Evolutionary conservation across 2,329 filamentous ascomycete genomes (phyloP).

Genomic region (Thielaviopsis euricoi): DNA sequence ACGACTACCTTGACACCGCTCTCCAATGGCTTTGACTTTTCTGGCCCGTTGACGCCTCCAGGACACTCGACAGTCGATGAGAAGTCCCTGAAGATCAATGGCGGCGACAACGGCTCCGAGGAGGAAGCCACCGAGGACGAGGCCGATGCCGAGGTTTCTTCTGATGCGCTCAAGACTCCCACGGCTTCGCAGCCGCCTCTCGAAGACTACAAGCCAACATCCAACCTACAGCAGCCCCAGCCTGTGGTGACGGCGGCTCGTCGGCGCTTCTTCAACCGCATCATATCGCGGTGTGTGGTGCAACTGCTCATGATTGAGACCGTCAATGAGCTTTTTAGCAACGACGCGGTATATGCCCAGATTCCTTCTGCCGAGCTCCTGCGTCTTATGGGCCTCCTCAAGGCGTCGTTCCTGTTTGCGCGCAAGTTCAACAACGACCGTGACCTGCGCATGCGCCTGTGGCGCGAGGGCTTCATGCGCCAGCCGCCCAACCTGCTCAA

Average conservation of each 20-base stretch:
- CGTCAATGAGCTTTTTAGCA: constrained; percentile 95
- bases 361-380: constrained; percentile 84
- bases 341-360: constrained; percentile 82
- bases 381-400: constrained; percentile 81
- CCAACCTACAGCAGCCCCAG: constrained; percentile 67
- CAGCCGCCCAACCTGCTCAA: constrained; percentile 95
- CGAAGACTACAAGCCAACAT: constrained; percentile 75
- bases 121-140: constrained; percentile 17
- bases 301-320: constrained; percentile 99
- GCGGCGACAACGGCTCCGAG: constrained; percentile 24
- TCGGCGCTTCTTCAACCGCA: constrained; percentile 93
- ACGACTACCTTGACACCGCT: constrained; percentile 34
- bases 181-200: constrained; percentile 25
- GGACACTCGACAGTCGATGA: constrained; percentile 26
- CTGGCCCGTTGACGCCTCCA: constrained; percentile 26
- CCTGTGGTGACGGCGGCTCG: constrained; percentile 85
- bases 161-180: background rate
- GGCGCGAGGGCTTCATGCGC: constrained; percentile 99
- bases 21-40: constrained; percentile 35
- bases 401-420: constrained; percentile 92
- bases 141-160: constrained; percentile 5
- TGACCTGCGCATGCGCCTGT: constrained; percentile 81
- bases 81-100: constrained; percentile 46
- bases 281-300: constrained; percentile 95
- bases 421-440: constrained; percentile 97